Evolutionary conservation across 495 filamentous ascomycete genomes (phyloP).

Genomic region (Aspergillus cristatus): DNA sequence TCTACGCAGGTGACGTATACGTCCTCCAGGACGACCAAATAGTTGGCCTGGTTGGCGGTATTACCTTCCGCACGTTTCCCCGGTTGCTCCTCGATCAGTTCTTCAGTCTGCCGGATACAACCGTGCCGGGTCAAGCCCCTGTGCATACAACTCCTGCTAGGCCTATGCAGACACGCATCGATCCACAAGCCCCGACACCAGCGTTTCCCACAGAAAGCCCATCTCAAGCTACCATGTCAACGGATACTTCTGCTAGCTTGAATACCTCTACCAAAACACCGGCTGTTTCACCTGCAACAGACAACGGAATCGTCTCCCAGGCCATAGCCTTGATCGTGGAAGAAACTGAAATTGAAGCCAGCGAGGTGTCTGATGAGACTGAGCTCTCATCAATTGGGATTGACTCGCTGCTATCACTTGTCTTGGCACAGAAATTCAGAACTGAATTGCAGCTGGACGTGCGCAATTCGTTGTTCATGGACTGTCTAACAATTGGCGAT

Average conservation of each 20-base stretch:
- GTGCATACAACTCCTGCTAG: neutral
- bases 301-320: neutral
- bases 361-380: slow-evolving; percentile 23
- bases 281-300: no score
- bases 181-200: neutral
- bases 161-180: no score
- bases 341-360: slow-evolving; percentile 13
- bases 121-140: neutral
- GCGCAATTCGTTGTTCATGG: slow-evolving; percentile 25
- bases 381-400: slow-evolving; percentile 39
- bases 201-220: neutral
- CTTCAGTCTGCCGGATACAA: slow-evolving; percentile 9
- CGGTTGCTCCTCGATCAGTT: slow-evolving; percentile 17
- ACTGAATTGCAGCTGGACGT: slow-evolving; percentile 24
- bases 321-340: slow-evolving; percentile 10
- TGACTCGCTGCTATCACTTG: slow-evolving; percentile 41
- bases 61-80: slow-evolving; percentile 22
- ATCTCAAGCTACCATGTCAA: no score
- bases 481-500: slow-evolving; percentile 28
- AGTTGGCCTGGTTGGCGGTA: slow-evolving; percentile 24
- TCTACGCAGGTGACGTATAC: slow-evolving; percentile 31
- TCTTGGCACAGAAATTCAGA: slow-evolving; percentile 27
- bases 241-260: no score
- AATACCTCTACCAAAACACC: no score
- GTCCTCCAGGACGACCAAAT: slow-evolving; percentile 27